phyloP scores from a whole-genome alignment of 495 filamentous ascomycete genomes.

The Neurospora discreta region DNA sequence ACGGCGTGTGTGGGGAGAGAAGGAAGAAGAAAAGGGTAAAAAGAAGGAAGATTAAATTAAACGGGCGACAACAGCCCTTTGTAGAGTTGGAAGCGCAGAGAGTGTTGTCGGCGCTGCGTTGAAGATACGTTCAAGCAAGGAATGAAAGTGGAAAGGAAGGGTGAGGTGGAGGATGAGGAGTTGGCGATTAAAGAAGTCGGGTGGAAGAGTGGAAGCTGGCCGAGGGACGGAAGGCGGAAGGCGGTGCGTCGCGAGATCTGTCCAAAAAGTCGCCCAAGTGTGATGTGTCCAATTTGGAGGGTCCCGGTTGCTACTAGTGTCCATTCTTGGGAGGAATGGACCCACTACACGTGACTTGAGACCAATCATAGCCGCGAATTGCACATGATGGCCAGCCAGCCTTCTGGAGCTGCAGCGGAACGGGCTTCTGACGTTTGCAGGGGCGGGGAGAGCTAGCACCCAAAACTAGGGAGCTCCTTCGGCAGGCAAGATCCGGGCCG shows the following conservation, averaged over 20 bases:
- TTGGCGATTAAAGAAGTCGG: background rate
- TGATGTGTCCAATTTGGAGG: constrained; percentile 42
- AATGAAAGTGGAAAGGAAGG: constrained; percentile 2
- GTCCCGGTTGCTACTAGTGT: background rate
- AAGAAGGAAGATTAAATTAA: constrained; percentile 31
- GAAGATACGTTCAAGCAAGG: constrained; percentile 16
- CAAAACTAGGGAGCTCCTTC: background rate
- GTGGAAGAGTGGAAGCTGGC: constrained; percentile 6
- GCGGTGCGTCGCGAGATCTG: constrained; percentile 33
- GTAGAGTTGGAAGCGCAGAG: constrained; percentile 13
- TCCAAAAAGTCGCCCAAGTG: constrained; percentile 33
- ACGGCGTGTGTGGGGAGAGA: constrained; percentile 15
- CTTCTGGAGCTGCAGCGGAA: background rate
- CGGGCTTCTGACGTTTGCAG: background rate
- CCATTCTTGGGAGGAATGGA: constrained; percentile 21
- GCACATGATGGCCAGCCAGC: background rate
- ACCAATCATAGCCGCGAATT: background rate
- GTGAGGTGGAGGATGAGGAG: constrained; percentile 5
- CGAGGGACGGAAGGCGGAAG: constrained; percentile 23
- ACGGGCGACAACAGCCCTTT: constrained; percentile 29
- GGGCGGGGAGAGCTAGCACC: background rate
- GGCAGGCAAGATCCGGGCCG: background rate
- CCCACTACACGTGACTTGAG: constrained; percentile 22
- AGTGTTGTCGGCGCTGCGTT: constrained; percentile 30
- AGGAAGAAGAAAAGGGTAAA: constrained; percentile 10